A percentile compares a stretch with the other conserved stretches of the same genome.
Conservation (phyloP, 192 early-diverging fungal genomes). For the Coemansia sp. region DNA sequence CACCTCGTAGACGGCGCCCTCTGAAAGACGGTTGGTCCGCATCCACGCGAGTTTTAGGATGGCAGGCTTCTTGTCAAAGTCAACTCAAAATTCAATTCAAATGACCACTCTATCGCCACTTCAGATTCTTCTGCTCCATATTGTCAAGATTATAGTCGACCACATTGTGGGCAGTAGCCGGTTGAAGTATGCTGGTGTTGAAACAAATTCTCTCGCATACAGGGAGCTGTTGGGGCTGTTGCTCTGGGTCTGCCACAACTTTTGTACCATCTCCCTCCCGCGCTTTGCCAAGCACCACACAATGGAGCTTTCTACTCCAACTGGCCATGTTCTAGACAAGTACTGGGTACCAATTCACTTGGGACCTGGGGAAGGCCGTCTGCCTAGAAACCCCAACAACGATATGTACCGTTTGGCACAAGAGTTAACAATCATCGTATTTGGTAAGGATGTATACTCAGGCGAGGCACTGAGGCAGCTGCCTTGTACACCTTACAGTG, state of each 20-base stretch:
- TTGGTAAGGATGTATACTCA: neutral
- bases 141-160: neutral
- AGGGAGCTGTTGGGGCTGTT: neutral
- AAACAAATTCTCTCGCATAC: neutral
- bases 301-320: too few species aligned
- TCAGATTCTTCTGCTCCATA: neutral
- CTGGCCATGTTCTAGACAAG: neutral
- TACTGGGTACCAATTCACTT: too few species aligned
- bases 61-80: neutral
- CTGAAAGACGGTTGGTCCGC: neutral
- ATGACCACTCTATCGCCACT: neutral
- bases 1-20: slow-evolving; percentile 13
- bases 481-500: neutral
- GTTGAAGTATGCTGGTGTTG: neutral
- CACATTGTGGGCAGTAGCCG: neutral
- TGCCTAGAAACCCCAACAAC: neutral
- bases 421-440: too few species aligned
- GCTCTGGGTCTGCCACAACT: neutral
- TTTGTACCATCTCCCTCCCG: neutral
- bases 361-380: too few species aligned
- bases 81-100: neutral
- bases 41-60: slow-evolving; percentile 11
- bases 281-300: too few species aligned
- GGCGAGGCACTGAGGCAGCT: neutral
- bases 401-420: too few species aligned